A percentile compares a stretch with the other conserved stretches of the same genome.
Conservation (phyloP, 805 yeast species). For the Komagataella pastoris region DNA sequence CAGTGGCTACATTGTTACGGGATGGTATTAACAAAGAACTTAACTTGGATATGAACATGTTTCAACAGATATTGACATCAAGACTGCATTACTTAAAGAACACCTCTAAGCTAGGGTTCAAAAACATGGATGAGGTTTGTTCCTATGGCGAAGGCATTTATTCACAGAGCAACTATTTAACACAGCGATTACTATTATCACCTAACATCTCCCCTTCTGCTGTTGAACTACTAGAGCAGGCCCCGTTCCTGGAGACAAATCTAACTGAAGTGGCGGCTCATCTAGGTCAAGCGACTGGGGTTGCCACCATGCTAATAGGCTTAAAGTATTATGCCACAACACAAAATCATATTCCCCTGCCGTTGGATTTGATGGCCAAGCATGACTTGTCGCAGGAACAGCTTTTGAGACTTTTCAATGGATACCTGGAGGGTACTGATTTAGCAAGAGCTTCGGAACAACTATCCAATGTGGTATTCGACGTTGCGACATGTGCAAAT, state of each 20-base stretch:
- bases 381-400: constrained; percentile 51
- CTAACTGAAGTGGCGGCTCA: constrained; percentile 61
- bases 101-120: constrained; percentile 26
- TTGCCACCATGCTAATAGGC: constrained; percentile 52
- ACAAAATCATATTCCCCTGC: constrained; percentile 42
- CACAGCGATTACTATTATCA: constrained; percentile 46
- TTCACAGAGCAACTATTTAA: constrained; percentile 59
- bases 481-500: constrained; percentile 62
- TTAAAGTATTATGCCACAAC: constrained; percentile 39
- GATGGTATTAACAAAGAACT: constrained; percentile 36
- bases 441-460: constrained; percentile 15
- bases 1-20: constrained; percentile 46
- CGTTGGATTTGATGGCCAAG: constrained; percentile 43
- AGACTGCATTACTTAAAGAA: constrained; percentile 38
- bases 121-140: constrained; percentile 42
- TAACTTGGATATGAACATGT: constrained; percentile 35
- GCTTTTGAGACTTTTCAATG: constrained; percentile 32
- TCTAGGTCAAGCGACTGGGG: constrained; percentile 69
- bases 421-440: constrained; percentile 21
- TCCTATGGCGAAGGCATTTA: constrained; percentile 70
- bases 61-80: constrained; percentile 48
- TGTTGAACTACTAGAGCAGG: constrained; percentile 22
- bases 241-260: constrained; percentile 28
- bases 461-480: constrained; percentile 49
- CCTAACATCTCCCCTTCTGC: constrained; percentile 42